These are phyloP conservation scores for Fusarium equiseti DNA, from an alignment of 2,329 filamentous ascomycete species.

Conservation along the genomic window DNA sequence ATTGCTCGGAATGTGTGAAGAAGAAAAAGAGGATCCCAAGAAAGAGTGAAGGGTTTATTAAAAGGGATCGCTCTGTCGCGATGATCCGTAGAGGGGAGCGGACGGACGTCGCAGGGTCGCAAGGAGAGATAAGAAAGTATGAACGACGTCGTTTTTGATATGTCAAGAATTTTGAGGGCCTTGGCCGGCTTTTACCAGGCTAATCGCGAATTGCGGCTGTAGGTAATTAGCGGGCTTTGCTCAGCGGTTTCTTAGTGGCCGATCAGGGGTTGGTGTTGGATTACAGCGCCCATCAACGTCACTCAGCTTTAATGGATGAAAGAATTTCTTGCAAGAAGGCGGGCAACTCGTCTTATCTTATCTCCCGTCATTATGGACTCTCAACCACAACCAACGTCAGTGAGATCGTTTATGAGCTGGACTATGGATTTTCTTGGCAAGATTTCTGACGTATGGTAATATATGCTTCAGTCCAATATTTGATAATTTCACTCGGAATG, in stretches of 20 bases:
- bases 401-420: slow-evolving; percentile 4
- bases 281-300: slow-evolving; percentile 13
- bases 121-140: slow-evolving; percentile 31
- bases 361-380: slow-evolving; percentile 5
- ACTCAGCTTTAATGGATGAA: slow-evolving; percentile 12
- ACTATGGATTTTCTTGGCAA: neutral
- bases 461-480: neutral
- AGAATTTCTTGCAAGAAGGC: slow-evolving; percentile 25
- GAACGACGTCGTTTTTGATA: slow-evolving; percentile 34
- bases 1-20: slow-evolving; percentile 19
- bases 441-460: neutral
- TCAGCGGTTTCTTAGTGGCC: slow-evolving; percentile 30
- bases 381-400: neutral
- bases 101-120: slow-evolving; percentile 33
- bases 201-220: slow-evolving; percentile 39
- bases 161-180: slow-evolving; percentile 40
- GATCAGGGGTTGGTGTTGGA: slow-evolving; percentile 15
- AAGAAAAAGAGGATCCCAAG: slow-evolving; percentile 25
- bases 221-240: slow-evolving; percentile 20
- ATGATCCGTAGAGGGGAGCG: slow-evolving; percentile 8
- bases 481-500: neutral
- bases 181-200: slow-evolving; percentile 12
- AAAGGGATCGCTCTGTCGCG: slow-evolving; percentile 24
- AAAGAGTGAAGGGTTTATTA: slow-evolving; percentile 7
- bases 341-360: slow-evolving; percentile 18